Base-by-base conservation (phyloP, 345 rosid species). In the Odontarrhena argentea region DNA sequence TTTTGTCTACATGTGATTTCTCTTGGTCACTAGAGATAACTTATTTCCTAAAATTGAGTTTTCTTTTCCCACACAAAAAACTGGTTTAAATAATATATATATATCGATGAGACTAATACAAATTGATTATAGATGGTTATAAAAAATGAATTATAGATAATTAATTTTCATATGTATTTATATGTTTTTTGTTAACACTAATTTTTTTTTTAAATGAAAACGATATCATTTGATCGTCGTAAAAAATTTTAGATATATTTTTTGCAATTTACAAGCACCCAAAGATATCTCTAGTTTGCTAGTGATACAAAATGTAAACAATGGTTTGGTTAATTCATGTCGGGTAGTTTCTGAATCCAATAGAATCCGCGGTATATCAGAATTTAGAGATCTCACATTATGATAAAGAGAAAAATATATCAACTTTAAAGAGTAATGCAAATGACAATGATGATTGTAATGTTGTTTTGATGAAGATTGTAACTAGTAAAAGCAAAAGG, bases 401-500 rank as follows among this genome's bases (percentile, higher is more conserved):
- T 22, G 36, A 42, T 25, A 38, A 42, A 63, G 4, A 30, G n/a
- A 2, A 25, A 15, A 48, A 18, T 1, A 2, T 2, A 34, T 56
- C 9, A 13, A 36, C 37, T 18, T 12, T 32, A 4, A 8, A 41
- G 42, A 9, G 14, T 34, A 59, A 12, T n/a, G 38, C 50, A 49
- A 40, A 54, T 55, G 62, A 62, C 63, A 54, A 63, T 48, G 65
- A 55, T 71, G 49, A 70, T 44, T 52, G 22, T 26, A 55, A 58
- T 47, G 57, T 63, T 47, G 11, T 41, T 13, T 46, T 13, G 6
- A 24, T 18, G 13, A 11, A 48, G 58, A 35, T 3, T 7, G 60
- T 47, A 51, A 73, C 28, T 15, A 26, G 61, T 60, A 73, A 66
- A 58, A 60, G 67, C 43, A 66, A 60, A 65, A 45, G 68, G 68